A percentile compares a stretch with the other conserved stretches of the same genome.
phyloP scores from a whole-genome alignment of 768 basidiomycete genomes.

The Obba rivulosa region DNA sequence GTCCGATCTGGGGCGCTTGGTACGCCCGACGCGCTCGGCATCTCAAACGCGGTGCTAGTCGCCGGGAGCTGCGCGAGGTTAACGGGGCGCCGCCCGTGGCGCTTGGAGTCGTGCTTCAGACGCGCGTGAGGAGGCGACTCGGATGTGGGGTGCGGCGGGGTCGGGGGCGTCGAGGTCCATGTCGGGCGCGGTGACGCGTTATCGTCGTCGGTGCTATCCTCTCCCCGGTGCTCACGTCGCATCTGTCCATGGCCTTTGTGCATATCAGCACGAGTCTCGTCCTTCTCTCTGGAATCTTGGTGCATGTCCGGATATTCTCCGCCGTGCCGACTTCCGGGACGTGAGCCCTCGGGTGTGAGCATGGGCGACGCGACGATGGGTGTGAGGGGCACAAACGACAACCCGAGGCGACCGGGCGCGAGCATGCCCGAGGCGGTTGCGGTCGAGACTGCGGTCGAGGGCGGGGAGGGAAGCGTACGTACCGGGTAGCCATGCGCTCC shows the following conservation, averaged over 20 bases:
- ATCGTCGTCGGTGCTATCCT: background rate
- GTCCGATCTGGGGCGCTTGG: background rate
- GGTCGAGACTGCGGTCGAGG: background rate
- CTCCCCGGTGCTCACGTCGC: background rate
- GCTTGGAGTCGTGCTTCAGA: constrained; percentile 16
- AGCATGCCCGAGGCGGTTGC: constrained; percentile 9
- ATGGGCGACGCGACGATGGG: constrained; percentile 58
- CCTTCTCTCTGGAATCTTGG: too few species aligned
- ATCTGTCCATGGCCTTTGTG: too few species aligned
- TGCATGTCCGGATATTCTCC: background rate
- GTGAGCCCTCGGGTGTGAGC: constrained; percentile 39
- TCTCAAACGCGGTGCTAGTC: too few species aligned
- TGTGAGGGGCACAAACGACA: constrained; percentile 36
- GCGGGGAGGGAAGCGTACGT: background rate
- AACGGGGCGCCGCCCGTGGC: background rate
- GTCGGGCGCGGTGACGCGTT: constrained; percentile 33
- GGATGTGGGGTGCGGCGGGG: constrained; percentile 36
- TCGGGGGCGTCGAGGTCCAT: constrained; percentile 57
- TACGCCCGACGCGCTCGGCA: too few species aligned
- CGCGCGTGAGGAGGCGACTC: constrained; percentile 28
- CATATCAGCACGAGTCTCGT: too few species aligned
- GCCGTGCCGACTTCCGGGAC: constrained; percentile 1
- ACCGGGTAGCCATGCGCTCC: background rate
- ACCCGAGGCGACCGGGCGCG: constrained; percentile 6
- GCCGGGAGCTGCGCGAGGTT: constrained; percentile 2